Evolutionary conservation across 2,329 filamentous ascomycete species (phyloP).

Genomic region (Simplicillium aogashimaense): DNA sequence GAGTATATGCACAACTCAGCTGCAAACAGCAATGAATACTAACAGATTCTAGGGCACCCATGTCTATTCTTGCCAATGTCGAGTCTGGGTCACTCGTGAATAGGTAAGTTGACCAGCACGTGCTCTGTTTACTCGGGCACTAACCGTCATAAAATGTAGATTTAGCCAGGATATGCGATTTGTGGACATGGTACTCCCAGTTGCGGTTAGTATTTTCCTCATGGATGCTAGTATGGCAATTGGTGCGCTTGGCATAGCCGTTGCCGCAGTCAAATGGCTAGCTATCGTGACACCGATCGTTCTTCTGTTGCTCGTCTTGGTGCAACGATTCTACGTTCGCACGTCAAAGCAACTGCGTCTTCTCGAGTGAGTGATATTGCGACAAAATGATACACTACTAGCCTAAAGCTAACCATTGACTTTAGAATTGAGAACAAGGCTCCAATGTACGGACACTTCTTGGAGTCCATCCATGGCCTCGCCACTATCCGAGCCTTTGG

Average conservation of each 20-base stretch:
- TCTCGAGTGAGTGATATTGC: constrained; percentile 26
- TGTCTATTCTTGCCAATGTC: not conserved
- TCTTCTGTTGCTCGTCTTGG: constrained; percentile 26
- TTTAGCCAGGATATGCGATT: constrained; percentile 33
- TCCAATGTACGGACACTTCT: constrained; percentile 21
- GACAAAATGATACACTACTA: not conserved
- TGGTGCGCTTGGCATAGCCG: constrained; percentile 32
- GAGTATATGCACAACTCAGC: no score
- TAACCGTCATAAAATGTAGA: constrained; percentile 7
- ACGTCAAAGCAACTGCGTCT: constrained; percentile 45
- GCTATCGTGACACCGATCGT: constrained; percentile 34
- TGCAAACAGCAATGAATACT: no score
- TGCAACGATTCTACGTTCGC: constrained; percentile 43
- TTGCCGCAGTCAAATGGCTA: constrained; percentile 31
- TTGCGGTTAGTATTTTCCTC: constrained; percentile 14
- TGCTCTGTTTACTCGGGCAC: no score
- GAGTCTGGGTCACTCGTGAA: not conserved
- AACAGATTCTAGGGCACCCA: not conserved
- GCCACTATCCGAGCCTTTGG: constrained; percentile 27
- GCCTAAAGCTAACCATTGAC: not conserved
- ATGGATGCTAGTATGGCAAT: constrained; percentile 19
- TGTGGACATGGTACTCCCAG: constrained; percentile 26
- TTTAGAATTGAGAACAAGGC: constrained; percentile 20
- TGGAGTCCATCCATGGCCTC: constrained; percentile 20
- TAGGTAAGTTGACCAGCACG: no score